A percentile compares a stretch with the other conserved stretches of the same genome.
Evolutionary conservation across 129 eudicot species (phyloP).

Genomic region (Sambucus nigra): DNA sequence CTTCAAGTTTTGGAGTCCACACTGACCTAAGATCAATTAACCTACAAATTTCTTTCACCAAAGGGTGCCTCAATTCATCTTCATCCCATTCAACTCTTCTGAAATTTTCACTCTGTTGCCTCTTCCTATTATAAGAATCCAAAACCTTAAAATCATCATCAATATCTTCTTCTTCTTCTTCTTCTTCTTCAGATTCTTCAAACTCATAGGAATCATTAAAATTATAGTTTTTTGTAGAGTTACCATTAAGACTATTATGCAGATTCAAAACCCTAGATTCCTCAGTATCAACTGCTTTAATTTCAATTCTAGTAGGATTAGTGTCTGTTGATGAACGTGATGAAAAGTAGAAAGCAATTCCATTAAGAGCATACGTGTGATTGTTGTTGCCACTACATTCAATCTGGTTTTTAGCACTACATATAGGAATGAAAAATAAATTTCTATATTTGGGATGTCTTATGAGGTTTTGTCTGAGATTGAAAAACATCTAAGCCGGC

Average conservation of each 20-base stretch:
- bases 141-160: slow-evolving; percentile 35
- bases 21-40: slow-evolving; percentile 41
- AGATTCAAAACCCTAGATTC: slow-evolving; percentile 3
- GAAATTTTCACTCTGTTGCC: slow-evolving; percentile 19
- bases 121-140: slow-evolving; percentile 15
- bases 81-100: slow-evolving; percentile 25
- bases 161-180: slow-evolving; percentile 3
- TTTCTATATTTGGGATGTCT: too few relatives aligned
- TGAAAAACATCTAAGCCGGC: too few relatives aligned
- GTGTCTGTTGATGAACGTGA: too few relatives aligned
- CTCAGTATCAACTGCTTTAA: background rate
- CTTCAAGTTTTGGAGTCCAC: slow-evolving; percentile 66
- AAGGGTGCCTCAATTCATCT: slow-evolving; percentile 62
- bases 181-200: slow-evolving; percentile 9
- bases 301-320: too few relatives aligned
- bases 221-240: background rate
- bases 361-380: too few relatives aligned
- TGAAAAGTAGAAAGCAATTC: too few relatives aligned
- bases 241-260: background rate
- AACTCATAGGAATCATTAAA: slow-evolving; percentile 14
- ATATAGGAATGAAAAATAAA: too few relatives aligned
- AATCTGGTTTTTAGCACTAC: too few relatives aligned
- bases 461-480: too few relatives aligned
- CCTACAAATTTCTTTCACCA: slow-evolving; percentile 68
- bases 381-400: too few relatives aligned